Percentiles rank a stretch among this genome's conserved stretches.
These are phyloP conservation scores for Lotus japonicus DNA, from an alignment of 306 rosid genomes.

Conservation along the genomic window DNA sequence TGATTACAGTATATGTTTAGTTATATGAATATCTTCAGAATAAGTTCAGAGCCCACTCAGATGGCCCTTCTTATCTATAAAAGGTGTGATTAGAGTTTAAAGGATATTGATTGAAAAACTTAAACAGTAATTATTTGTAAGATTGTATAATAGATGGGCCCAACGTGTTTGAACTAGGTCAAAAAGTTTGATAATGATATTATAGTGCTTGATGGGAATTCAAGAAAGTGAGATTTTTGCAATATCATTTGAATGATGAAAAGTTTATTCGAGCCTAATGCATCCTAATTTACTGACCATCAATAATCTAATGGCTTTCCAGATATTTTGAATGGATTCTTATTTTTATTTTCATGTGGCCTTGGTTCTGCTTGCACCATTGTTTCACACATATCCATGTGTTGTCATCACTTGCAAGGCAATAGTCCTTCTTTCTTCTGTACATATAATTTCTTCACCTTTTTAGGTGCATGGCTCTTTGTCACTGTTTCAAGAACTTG, in stretches of 20 bases:
- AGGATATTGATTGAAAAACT: neutral
- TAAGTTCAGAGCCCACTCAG: neutral
- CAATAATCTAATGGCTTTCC: neutral
- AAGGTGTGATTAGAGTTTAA: conserved; percentile 13
- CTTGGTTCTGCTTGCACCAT: neutral
- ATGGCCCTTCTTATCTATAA: neutral
- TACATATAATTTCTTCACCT: neutral
- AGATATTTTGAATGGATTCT: neutral
- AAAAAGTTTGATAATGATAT: conserved; percentile 22
- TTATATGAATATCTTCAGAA: neutral
- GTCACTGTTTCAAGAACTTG: neutral
- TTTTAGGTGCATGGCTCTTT: neutral
- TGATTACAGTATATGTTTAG: neutral
- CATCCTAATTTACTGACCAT: neutral
- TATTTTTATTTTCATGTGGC: neutral
- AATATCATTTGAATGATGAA: conserved; percentile 12
- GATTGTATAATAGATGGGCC: conserved; percentile 18
- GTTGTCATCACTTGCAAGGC: neutral
- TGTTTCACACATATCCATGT: neutral
- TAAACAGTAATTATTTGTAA: neutral
- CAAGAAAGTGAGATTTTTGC: neutral
- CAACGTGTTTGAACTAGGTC: conserved; percentile 22
- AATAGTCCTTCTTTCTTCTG: neutral
- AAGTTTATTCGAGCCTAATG: conserved; percentile 4
- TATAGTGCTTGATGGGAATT: neutral